These are phyloP conservation scores for Debaryomyces psychrophilus DNA, from an alignment of 1,139 yeast genomes.

Conservation along the genomic window DNA sequence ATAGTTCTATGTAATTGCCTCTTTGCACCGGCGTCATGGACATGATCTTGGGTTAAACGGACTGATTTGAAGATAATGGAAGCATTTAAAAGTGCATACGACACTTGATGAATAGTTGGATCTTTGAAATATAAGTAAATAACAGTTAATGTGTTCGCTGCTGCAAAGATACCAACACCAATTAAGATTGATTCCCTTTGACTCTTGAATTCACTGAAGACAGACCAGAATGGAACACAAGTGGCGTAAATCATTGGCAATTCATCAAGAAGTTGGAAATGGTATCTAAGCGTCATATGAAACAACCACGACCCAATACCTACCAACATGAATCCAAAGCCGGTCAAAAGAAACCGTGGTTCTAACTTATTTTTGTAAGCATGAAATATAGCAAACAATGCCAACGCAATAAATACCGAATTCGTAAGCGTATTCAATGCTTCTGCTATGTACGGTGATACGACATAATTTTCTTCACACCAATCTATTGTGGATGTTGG, in stretches of 20 bases:
- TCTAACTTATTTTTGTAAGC: constrained; percentile 66
- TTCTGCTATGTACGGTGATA: constrained; percentile 85
- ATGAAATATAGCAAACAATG: constrained; percentile 65
- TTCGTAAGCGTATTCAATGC: constrained; percentile 82
- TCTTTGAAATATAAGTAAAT: constrained; percentile 70
- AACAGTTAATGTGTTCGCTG: constrained; percentile 58
- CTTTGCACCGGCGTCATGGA: constrained; percentile 50
- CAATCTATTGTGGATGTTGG: constrained; percentile 82
- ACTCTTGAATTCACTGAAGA: constrained; percentile 66
- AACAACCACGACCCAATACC: constrained; percentile 95
- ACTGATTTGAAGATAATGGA: constrained; percentile 62
- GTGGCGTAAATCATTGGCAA: constrained; percentile 98
- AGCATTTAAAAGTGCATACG: constrained; percentile 67
- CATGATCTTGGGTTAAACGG: constrained; percentile 52
- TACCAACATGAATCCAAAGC: constrained; percentile 80
- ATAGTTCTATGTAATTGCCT: constrained; percentile 56
- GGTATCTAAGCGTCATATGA: constrained; percentile 91
- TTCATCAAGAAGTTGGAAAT: constrained; percentile 89
- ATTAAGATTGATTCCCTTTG: constrained; percentile 44
- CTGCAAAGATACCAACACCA: constrained; percentile 57
- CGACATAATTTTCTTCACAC: constrained; percentile 95
- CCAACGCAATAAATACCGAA: constrained; percentile 66
- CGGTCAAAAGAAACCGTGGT: constrained; percentile 66
- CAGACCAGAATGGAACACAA: constrained; percentile 91
- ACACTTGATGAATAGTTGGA: constrained; percentile 87